Percentiles rank a stretch among this genome's conserved stretches.
Conservation (phyloP, 345 rosid genomes). For the Gossypium stocksii region DNA sequence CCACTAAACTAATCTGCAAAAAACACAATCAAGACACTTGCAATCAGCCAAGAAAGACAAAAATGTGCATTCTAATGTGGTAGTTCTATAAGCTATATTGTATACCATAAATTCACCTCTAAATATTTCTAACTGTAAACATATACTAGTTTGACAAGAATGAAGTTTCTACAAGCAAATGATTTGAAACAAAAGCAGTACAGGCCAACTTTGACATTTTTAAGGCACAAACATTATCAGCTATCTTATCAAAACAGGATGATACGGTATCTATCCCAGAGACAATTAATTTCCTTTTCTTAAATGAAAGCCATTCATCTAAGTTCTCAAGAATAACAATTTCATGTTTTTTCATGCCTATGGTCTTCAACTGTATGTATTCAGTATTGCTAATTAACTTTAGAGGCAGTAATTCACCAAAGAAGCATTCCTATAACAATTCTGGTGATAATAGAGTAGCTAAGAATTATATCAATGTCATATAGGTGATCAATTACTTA, state of each 20-base stretch:
- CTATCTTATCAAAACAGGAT: background rate
- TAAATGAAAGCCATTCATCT: background rate
- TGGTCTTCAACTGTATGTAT: background rate
- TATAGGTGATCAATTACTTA: constrained; percentile 35
- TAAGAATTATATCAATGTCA: background rate
- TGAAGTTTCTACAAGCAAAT: background rate
- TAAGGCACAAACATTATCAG: background rate
- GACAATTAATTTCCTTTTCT: background rate
- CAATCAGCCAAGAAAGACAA: too few relatives aligned
- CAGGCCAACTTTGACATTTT: background rate
- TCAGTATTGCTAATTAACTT: background rate
- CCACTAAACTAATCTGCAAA: too few relatives aligned
- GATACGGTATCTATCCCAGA: background rate
- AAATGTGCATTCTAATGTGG: background rate
- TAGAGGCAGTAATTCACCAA: background rate
- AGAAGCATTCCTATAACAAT: background rate
- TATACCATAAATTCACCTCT: background rate
- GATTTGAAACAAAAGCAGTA: background rate
- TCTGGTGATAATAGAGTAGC: background rate
- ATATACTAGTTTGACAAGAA: background rate
- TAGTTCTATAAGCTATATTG: background rate
- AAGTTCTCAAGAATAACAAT: background rate
- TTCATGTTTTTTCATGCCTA: background rate
- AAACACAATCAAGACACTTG: too few relatives aligned
- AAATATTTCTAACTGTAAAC: background rate